Evolutionary conservation across 31 red algal genomes (phyloP), one percentile per base, ranked within the genome.

Genomic region (Odonthalia washingtoniensis): DNA sequence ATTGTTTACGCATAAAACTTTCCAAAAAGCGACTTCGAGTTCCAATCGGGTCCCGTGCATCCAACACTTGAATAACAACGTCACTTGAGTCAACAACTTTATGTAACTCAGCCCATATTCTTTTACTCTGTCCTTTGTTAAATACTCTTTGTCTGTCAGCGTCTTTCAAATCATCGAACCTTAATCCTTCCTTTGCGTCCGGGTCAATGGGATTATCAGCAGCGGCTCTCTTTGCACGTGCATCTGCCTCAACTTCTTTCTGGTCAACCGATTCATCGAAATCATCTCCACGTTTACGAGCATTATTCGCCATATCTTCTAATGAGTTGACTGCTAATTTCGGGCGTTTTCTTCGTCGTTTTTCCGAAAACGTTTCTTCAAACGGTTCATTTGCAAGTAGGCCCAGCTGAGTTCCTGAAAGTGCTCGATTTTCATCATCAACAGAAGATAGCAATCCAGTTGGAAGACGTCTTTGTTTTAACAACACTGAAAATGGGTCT

Each of bases 51-150:
- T 98, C 91, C 61, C 97, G 85, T 35, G 97, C 91, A 76, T 98
- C 97, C n/a, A 98, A 63, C 6, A 98, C 97, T 57, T 96, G 91
- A 74, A 98, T 84, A 38, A 98, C 91, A 26, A 98, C 97, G 60
- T 98, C 97, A 49, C 84, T 90, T 2, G 94, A 95, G 49, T 98
- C 97, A 1, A 98, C 78, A 67, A 98, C 97, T 65, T 98, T 98
- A 77, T 94, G 90, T 27, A 98, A 49, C 79, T 98, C 97, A 28
- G 80, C 87, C 97, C 97, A 98, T 57, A 98, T 98, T 65, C 97
- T 69, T 38, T 84, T 87, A 43, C 86, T 91, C 78, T 98, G 97
- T 26, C 97, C 97, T 80, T 98, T 98, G 77, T 90, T 72, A 85
- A 96, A 96, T 12, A 90, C 89, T 9, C 77, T 52, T 43, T 94